Evolutionary conservation across 495 filamentous ascomycete species (phyloP), one percentile per base, ranked within the genome.

Genomic region (Neurospora sp.): DNA sequence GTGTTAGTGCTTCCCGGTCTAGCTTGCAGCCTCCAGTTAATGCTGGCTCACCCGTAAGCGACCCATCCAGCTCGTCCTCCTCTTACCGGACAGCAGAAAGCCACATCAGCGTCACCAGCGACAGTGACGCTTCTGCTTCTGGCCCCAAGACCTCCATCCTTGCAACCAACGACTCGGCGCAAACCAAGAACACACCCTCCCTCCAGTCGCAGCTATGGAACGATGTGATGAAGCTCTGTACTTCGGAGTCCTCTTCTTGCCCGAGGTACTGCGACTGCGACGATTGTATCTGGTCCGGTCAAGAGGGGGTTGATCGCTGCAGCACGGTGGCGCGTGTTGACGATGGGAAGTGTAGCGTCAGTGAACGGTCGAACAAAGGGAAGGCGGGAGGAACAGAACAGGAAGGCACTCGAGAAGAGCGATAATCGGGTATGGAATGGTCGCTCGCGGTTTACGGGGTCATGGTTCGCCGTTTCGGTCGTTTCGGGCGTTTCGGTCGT

Each of bases 41-140:
- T 14, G 5, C 2, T 31, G 3, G 3, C 5, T 53, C 45, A 3
- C 5, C 20, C 20, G 2, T 2, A 0, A 22, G 20, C 20, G 45
- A 3, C 9, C 0, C 20, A 1, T 27, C 9, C 45, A 53, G 10
- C 45, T 2, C n/a, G n/a, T n/a, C n/a, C 4, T 53, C 2, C 1
- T 59, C 22, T 0, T 27, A 1, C 9, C 10, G 1, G 0, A 22
- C 20, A 14, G 48, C 9, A 0, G 0, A 14, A 31, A 16, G 48
- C 22, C 48, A 12, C 7, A 10, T 2, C 4, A 14, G 4, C 20
- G 10, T 14, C 4, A 1, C 1, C 10, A 59, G 12, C 10, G 0
- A 6, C 10, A 27, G 31, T 14, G 0, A 27, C 8, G 44, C n/a
- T 48, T 1, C 3, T 4, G 45, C 45, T 22, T 0, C n/a, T 1